phyloP scores from a whole-genome alignment of 208 protist genomes.

The Trypanosoma theileri region DNA sequence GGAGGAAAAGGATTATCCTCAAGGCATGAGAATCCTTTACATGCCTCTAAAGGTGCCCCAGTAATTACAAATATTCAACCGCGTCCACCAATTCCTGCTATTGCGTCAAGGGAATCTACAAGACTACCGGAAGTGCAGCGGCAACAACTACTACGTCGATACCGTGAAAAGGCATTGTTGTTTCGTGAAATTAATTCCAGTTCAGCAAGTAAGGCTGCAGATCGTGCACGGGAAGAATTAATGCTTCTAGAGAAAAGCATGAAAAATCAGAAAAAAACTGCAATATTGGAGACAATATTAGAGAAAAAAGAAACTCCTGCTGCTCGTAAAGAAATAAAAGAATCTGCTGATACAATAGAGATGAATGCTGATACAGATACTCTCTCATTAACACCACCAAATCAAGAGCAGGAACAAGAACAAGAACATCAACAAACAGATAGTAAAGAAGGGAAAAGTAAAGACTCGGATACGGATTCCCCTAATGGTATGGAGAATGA shows the following conservation, averaged over 20 bases:
- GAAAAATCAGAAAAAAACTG: background rate
- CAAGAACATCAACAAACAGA: conserved; percentile 7
- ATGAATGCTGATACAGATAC: background rate
- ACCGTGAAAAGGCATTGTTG: conserved; percentile 67
- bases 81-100: conserved; percentile 50
- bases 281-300: too few species aligned
- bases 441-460: background rate
- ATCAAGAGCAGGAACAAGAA: conserved; percentile 14
- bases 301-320: too few species aligned
- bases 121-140: conserved; percentile 45
- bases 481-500: background rate
- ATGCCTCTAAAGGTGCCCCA: background rate
- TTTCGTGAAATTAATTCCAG: conserved; percentile 51
- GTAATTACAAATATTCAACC: conserved; percentile 30
- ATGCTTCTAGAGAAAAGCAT: conserved; percentile 58
- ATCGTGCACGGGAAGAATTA: conserved; percentile 69
- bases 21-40: background rate
- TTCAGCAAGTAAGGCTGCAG: conserved; percentile 55
- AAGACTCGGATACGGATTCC: background rate
- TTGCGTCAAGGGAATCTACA: conserved; percentile 39
- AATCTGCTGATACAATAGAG: background rate
- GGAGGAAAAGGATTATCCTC: background rate
- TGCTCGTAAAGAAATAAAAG: background rate
- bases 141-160: conserved; percentile 52
- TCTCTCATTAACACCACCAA: background rate